These are phyloP conservation scores for Eutrema yunnanense DNA, from an alignment of 345 rosid species.

Conservation along the genomic window DNA sequence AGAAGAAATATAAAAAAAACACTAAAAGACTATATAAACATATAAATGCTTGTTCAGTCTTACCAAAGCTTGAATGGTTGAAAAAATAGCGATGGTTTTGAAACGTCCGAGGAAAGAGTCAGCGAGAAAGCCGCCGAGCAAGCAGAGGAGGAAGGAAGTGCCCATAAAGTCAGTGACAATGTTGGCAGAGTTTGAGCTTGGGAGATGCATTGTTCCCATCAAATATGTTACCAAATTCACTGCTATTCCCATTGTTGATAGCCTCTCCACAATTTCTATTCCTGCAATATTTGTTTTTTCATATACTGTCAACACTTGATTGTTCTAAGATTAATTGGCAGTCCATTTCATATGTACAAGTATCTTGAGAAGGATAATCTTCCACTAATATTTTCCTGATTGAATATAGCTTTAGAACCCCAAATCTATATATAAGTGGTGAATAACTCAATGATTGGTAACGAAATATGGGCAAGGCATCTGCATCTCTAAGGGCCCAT, in stretches of 20 bases:
- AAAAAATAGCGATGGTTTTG: constrained; percentile 65
- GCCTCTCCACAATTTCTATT: constrained; percentile 61
- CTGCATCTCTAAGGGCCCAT: not conserved
- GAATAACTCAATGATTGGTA: not conserved
- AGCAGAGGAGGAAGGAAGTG: constrained; percentile 57
- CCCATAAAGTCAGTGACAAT: constrained; percentile 66
- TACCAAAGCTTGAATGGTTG: constrained; percentile 57
- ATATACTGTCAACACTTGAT: not conserved
- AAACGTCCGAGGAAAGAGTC: constrained; percentile 66
- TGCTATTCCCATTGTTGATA: constrained; percentile 68
- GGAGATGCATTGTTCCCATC: constrained; percentile 54
- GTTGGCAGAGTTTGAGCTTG: constrained; percentile 63
- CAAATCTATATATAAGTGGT: not conserved
- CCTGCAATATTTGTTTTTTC: constrained; percentile 24
- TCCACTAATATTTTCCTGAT: not conserved
- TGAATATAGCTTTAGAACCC: not conserved
- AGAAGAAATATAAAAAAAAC: no score
- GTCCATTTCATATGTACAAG: not conserved
- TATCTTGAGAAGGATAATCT: not conserved
- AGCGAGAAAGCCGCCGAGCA: constrained; percentile 70
- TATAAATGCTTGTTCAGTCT: not conserved
- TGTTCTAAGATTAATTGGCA: not conserved
- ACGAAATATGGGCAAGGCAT: not conserved
- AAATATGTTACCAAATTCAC: constrained; percentile 74
- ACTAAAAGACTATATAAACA: not conserved